These are phyloP conservation scores for Neurospora hispaniola DNA, from an alignment of 495 filamentous ascomycete species.

Conservation along the genomic window DNA sequence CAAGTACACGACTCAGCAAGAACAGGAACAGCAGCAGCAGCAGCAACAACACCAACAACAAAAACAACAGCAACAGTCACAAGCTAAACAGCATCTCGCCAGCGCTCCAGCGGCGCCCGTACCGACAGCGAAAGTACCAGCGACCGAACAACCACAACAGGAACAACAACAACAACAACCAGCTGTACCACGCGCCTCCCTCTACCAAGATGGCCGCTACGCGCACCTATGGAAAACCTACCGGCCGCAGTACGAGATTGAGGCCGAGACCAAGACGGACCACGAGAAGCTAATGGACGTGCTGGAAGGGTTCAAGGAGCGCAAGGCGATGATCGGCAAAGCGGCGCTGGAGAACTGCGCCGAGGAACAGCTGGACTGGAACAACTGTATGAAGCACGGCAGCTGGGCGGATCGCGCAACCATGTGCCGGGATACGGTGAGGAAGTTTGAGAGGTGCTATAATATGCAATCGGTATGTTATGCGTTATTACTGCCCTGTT, in stretches of 20 bases:
- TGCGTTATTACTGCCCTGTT: not conserved
- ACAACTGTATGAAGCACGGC: constrained; percentile 63
- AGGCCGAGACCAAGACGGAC: constrained; percentile 54
- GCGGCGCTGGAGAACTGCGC: constrained; percentile 93
- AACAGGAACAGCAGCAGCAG: not conserved
- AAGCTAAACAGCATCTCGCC: not conserved
- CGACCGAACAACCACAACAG: not conserved
- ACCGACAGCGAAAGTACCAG: not conserved
- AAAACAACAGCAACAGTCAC: constrained; percentile 5
- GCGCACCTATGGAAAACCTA: constrained; percentile 90
- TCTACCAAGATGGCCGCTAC: constrained; percentile 73
- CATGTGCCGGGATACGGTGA: constrained; percentile 65
- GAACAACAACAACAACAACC: not conserved
- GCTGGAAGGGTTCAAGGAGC: constrained; percentile 72
- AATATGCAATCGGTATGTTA: constrained; percentile 61
- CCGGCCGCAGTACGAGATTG: constrained; percentile 51
- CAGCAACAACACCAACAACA: not conserved
- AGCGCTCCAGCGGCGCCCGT: not conserved
- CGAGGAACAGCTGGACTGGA: constrained; percentile 64
- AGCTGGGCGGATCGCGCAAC: constrained; percentile 47
- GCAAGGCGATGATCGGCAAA: constrained; percentile 62
- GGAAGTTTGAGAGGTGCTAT: constrained; percentile 68
- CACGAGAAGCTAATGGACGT: constrained; percentile 65
- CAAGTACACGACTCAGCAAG: constrained; percentile 45
- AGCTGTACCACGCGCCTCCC: constrained; percentile 26